A percentile compares a stretch with the other conserved stretches of the same genome.
Evolutionary conservation across 1,284 basidiomycete genomes (phyloP).

Genomic region (Leccinum solheimii): DNA sequence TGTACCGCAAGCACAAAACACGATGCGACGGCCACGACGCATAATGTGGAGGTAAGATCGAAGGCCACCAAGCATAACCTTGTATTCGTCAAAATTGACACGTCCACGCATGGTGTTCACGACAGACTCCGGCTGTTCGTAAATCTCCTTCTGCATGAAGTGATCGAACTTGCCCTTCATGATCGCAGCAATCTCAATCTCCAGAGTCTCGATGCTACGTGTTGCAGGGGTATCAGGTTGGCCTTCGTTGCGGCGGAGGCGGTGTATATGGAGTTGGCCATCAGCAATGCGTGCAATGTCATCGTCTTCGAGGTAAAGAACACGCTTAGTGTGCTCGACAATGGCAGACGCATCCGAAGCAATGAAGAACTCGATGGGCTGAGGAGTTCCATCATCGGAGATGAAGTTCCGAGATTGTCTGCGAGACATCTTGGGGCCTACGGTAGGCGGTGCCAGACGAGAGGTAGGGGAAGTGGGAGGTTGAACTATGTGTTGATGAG

Average conservation of each 20-base stretch:
- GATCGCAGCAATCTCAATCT: slow-evolving; percentile 98
- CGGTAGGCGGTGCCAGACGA: slow-evolving; percentile 76
- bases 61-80: slow-evolving; percentile 93
- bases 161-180: slow-evolving; percentile 99
- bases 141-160: slow-evolving; percentile 99
- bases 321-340: slow-evolving; percentile 98
- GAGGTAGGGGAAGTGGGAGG: slow-evolving; percentile 53
- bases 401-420: slow-evolving; percentile 98
- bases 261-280: slow-evolving; percentile 98
- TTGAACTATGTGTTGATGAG: slow-evolving; percentile 41
- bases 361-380: slow-evolving; percentile 99
- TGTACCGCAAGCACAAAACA: slow-evolving; percentile 98
- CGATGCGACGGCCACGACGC: slow-evolving; percentile 90
- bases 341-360: slow-evolving; percentile 97
- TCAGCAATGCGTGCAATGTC: slow-evolving; percentile 98
- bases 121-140: slow-evolving; percentile 99
- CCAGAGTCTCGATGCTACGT: slow-evolving; percentile 97
- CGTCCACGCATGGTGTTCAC: slow-evolving; percentile 99
- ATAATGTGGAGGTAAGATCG: slow-evolving; percentile 96
- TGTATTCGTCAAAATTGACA: slow-evolving; percentile 95
- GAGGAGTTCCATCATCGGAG: slow-evolving; percentile 96
- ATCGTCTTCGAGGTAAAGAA: slow-evolving; percentile 98
- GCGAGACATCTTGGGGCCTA: slow-evolving; percentile 83
- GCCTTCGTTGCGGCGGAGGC: slow-evolving; percentile 85
- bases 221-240: slow-evolving; percentile 65